phyloP scores from a whole-genome alignment of 306 rosid genomes.

The Vigna hirtella region DNA sequence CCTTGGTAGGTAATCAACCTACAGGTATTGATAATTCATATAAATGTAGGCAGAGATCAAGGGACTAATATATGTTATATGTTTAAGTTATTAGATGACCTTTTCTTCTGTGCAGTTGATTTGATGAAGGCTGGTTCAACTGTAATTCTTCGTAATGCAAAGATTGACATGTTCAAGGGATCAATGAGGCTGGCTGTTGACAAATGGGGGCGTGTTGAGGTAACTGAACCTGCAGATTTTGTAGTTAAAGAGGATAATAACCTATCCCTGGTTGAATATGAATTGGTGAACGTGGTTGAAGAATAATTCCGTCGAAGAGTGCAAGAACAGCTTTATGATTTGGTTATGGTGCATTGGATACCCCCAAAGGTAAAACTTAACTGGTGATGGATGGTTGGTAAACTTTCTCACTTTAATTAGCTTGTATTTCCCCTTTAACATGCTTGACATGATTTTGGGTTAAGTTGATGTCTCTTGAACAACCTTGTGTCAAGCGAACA shows the following conservation, averaged over 20 bases:
- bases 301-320: conserved; percentile 36
- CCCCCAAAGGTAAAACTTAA: conserved; percentile 26
- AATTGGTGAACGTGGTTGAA: conserved; percentile 51
- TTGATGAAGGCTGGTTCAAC: conserved; percentile 36
- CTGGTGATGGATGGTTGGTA: conserved; percentile 43
- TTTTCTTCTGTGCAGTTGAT: conserved; percentile 14
- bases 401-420: conserved; percentile 43
- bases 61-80: conserved; percentile 2
- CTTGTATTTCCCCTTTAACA: conserved; percentile 41
- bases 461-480: conserved; percentile 35
- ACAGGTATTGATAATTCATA: background rate
- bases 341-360: conserved; percentile 33
- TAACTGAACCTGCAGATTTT: conserved; percentile 51
- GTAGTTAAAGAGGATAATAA: conserved; percentile 55
- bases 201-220: conserved; percentile 53
- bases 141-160: conserved; percentile 39
- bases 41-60: background rate
- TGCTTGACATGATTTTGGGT: conserved; percentile 45
- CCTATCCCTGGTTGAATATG: conserved; percentile 53
- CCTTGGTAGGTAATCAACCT: background rate
- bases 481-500: conserved; percentile 29
- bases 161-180: conserved; percentile 52
- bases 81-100: background rate
- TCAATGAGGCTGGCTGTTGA: conserved; percentile 54
- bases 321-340: conserved; percentile 27